Base-by-base conservation (phyloP, 768 basidiomycete species). In the Lentinula raphanica region DNA sequence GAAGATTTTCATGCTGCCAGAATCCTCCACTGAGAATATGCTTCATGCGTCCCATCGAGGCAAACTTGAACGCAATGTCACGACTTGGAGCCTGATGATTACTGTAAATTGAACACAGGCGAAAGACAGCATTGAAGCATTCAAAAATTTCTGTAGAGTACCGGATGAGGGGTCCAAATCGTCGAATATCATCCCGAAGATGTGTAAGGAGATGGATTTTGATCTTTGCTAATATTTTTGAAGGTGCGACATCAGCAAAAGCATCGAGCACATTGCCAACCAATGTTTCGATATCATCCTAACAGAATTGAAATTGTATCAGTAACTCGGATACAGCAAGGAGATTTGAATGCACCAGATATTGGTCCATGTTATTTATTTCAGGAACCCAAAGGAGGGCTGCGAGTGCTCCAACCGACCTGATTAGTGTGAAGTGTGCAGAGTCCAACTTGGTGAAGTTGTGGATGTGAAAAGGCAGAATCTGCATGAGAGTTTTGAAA, bases 381-480 rank as follows among this genome's bases (percentile, higher is more conserved):
- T 71, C 68, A 0, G 69, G 69, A 9, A 76, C 61, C 80, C 79
- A 81, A 0, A 80, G 62, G 0, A 79, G 63, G 0, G 76, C 71
- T 0, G 66, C 45, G 0, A 80, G 68, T 8, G 69, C 65, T 0
- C 74, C 74, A 12, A 74, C 62, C 0, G 72, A 64, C 11, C 67
- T 67, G 38, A 71, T 74, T 0, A 71, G 59, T 5, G 53, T 15
- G n/a, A 76, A 70, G 1, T 68, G 65, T 1, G 4, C 39, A 0
- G 40, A 3, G 4, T 66, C 60, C 0, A 72, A 64, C 3, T n/a
- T n/a, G n/a, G n/a, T n/a, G n/a, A 79, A 63, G 19, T 74, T 69
- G 19, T 75, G 66, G 0, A 74, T 62, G 54, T 76, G 74, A 60
- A 79, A 79, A 1, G 64, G 58, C 23, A 66, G 67, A 8, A 69